These are phyloP conservation scores for Rostrohypoxylon terebratum DNA, from an alignment of 495 filamentous ascomycete genomes.

Conservation along the genomic window DNA sequence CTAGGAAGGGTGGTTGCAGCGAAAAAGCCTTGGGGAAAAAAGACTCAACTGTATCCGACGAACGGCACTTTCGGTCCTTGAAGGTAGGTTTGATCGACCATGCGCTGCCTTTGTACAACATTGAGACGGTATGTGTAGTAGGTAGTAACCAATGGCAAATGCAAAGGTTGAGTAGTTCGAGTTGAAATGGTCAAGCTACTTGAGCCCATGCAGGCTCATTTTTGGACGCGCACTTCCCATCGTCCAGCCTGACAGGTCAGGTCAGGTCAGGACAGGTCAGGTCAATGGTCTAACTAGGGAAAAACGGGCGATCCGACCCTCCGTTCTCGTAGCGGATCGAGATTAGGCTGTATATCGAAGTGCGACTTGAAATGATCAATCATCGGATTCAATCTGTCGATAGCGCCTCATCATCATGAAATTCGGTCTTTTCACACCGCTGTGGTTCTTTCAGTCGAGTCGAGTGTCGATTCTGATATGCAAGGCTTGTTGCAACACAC, in stretches of 20 bases:
- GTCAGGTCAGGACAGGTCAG: slow-evolving; percentile 10
- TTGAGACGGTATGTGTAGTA: neutral
- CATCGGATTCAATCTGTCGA: slow-evolving; percentile 32
- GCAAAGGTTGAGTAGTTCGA: neutral
- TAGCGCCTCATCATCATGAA: slow-evolving; percentile 33
- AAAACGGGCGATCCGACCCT: slow-evolving; percentile 29
- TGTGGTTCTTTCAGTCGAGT: slow-evolving; percentile 22
- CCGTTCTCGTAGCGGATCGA: slow-evolving; percentile 39
- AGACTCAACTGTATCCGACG: slow-evolving; percentile 23
- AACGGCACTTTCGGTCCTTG: slow-evolving; percentile 27
- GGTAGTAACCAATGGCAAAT: slow-evolving; percentile 8
- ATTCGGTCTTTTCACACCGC: slow-evolving; percentile 35
- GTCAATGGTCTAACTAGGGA: slow-evolving; percentile 2
- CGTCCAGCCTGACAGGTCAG: slow-evolving; percentile 24
- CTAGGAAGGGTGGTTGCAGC: slow-evolving; percentile 26
- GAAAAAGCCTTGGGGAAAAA: neutral
- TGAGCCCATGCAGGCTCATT: neutral
- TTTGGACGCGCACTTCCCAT: slow-evolving; percentile 25
- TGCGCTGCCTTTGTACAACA: neutral
- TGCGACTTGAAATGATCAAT: slow-evolving; percentile 24
- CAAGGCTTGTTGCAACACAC: slow-evolving; percentile 42
- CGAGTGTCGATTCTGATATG: slow-evolving; percentile 38
- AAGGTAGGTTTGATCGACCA: slow-evolving; percentile 23
- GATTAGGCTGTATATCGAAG: slow-evolving; percentile 46
- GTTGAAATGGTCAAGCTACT: neutral